Evolutionary conservation across 2,329 filamentous ascomycete genomes (phyloP).

Genomic region (Boeremia exigua): DNA sequence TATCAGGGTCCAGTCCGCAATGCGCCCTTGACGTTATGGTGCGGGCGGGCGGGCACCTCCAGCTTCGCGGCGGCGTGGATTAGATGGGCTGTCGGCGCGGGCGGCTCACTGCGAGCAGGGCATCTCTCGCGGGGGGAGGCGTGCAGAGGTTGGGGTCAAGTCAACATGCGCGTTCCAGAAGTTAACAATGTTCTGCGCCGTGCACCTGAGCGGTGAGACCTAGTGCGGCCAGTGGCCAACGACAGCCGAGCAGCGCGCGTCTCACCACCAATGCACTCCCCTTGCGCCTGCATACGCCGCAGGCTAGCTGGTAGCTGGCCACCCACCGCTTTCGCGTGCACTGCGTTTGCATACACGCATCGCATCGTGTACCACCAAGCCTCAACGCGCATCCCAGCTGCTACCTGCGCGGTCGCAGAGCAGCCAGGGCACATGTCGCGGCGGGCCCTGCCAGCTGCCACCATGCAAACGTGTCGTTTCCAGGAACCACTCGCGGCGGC

Average conservation of each 20-base stretch:
- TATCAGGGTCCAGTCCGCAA: slow-evolving; percentile 37
- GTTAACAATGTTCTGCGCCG: slow-evolving; percentile 19
- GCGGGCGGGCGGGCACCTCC: slow-evolving; percentile 25
- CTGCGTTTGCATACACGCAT: slow-evolving; percentile 2
- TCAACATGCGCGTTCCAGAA: slow-evolving; percentile 15
- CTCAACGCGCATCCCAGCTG: slow-evolving; percentile 2
- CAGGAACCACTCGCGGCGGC: slow-evolving; percentile 10
- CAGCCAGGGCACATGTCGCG: not conserved
- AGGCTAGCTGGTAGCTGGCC: not conserved
- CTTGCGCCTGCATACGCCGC: slow-evolving; percentile 10
- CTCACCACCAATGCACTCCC: slow-evolving; percentile 16
- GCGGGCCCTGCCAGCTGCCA: not conserved
- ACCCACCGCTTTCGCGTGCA: slow-evolving; percentile 5
- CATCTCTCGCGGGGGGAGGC: slow-evolving; percentile 23
- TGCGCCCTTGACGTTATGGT: slow-evolving; percentile 21
- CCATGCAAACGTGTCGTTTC: slow-evolving; percentile 17
- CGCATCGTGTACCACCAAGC: slow-evolving; percentile 4
- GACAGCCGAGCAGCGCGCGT: slow-evolving; percentile 1
- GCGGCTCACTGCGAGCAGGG: slow-evolving; percentile 35
- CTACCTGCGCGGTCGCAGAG: slow-evolving; percentile 1
- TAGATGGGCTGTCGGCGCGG: slow-evolving; percentile 29
- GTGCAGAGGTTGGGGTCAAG: slow-evolving; percentile 3
- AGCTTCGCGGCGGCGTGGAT: slow-evolving; percentile 25
- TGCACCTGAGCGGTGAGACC: slow-evolving; percentile 16
- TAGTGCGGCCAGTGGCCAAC: slow-evolving; percentile 13